Evolutionary conservation across 495 filamentous ascomycete species (phyloP).

Genomic region (Penicillium waksmanii): DNA sequence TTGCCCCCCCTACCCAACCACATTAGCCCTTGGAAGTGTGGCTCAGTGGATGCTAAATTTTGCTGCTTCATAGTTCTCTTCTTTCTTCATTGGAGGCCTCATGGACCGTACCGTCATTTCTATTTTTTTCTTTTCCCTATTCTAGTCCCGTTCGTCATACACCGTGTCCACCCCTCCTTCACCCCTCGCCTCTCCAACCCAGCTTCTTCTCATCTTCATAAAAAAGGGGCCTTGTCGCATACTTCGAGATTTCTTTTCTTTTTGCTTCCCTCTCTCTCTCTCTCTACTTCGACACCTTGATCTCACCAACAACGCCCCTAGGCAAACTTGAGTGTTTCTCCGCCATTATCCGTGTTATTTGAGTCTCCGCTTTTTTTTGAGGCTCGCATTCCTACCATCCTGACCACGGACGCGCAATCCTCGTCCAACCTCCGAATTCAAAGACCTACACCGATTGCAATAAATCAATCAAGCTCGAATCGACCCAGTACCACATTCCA

Average conservation of each 20-base stretch:
- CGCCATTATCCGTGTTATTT: constrained; percentile 1
- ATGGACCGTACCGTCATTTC: constrained; percentile 32
- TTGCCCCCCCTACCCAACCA: constrained; percentile 9
- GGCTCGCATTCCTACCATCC: constrained; percentile 7
- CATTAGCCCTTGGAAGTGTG: constrained; percentile 17
- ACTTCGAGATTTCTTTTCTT: background rate
- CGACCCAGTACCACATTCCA: background rate
- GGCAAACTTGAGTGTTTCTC: background rate
- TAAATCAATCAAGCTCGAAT: constrained; percentile 2
- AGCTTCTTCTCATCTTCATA: constrained; percentile 20
- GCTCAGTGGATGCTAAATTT: constrained; percentile 28
- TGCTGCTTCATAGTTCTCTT: constrained; percentile 9
- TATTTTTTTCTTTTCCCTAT: constrained; percentile 24
- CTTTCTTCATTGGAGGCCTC: constrained; percentile 30
- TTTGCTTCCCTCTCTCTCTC: background rate
- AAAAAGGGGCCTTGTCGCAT: constrained; percentile 15
- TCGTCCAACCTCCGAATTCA: background rate
- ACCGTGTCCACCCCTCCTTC: constrained; percentile 26
- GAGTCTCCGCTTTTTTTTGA: background rate
- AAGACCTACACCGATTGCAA: background rate
- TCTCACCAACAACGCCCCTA: background rate
- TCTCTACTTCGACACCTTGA: background rate
- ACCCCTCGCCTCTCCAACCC: constrained; percentile 28
- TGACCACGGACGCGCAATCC: background rate
- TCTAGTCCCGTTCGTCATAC: constrained; percentile 27